Evolutionary conservation across 2,329 filamentous ascomycete species (phyloP).

Genomic region (Pseudogymnoascus sp.): DNA sequence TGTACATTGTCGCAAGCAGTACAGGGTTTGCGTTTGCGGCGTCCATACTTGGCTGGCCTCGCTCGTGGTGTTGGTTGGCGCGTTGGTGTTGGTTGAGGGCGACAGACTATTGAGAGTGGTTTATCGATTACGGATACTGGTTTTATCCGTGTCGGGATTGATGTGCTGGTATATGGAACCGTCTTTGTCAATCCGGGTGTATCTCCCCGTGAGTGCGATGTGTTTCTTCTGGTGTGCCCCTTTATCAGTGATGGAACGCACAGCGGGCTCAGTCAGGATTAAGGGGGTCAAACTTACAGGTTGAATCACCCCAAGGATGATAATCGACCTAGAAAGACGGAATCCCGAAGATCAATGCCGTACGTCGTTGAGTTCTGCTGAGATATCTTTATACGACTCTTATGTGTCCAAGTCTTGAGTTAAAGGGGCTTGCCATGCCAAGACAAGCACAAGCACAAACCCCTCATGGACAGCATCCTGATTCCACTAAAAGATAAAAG

Average conservation of each 20-base stretch:
- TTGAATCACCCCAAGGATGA: not conserved
- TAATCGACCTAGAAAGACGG: not conserved
- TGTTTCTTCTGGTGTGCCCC: not conserved
- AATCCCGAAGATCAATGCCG: not conserved
- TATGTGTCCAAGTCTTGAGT: not conserved
- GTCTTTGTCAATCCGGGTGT: not conserved
- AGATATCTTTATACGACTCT: not conserved
- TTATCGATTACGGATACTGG: not conserved
- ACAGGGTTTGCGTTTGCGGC: not conserved
- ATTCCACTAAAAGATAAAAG: not conserved
- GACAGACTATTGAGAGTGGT: not conserved
- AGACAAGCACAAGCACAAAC: not conserved
- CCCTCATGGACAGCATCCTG: not conserved
- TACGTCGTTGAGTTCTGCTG: not conserved
- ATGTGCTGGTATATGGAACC: not conserved
- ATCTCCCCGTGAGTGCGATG: not conserved
- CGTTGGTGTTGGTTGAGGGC: not conserved
- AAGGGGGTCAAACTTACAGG: not conserved
- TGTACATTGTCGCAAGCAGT: not conserved
- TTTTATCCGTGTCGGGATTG: not conserved
- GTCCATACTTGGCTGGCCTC: not conserved
- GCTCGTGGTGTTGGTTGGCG: not conserved
- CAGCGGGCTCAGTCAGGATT: not conserved
- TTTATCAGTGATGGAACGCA: not conserved
- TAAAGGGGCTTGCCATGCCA: not conserved